phyloP scores from a whole-genome alignment of 1,284 basidiomycete genomes.

The Stygiomarasmius scandens region DNA sequence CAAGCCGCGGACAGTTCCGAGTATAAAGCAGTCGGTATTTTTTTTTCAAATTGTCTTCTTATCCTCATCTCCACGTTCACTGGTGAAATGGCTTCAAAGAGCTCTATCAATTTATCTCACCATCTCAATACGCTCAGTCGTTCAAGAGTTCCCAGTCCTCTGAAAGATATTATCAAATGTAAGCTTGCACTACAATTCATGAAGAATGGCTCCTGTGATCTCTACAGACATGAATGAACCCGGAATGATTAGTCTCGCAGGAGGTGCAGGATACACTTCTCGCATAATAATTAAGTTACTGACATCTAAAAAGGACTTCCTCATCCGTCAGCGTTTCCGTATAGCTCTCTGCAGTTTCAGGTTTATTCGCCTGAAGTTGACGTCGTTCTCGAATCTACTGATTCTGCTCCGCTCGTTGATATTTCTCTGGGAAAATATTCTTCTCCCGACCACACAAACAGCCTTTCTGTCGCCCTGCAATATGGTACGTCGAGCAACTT shows the following conservation, averaged over 20 bases:
- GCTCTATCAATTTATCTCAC: conserved; percentile 18
- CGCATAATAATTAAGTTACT: neutral
- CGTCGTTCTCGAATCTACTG: neutral
- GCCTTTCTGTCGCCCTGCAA: conserved; percentile 14
- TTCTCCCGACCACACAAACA: conserved; percentile 7
- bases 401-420: neutral
- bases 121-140: conserved; percentile 18
- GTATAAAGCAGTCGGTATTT: no score
- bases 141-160: conserved; percentile 15
- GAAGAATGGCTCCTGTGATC: no score
- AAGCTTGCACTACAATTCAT: neutral
- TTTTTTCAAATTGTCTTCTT: no score
- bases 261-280: conserved; percentile 5
- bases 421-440: conserved; percentile 9
- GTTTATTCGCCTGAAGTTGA: conserved; percentile 9
- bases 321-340: conserved; percentile 17
- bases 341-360: neutral
- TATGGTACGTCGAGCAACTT: conserved; percentile 2
- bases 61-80: no score
- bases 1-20: no score
- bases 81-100: neutral
- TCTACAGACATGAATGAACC: conserved; percentile 9
- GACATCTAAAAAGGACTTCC: conserved; percentile 11
- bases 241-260: conserved; percentile 19
- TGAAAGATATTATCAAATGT: conserved; percentile 19